Conservation (phyloP, 495 filamentous ascomycete species). For the Evansstolkia leycettana region DNA sequence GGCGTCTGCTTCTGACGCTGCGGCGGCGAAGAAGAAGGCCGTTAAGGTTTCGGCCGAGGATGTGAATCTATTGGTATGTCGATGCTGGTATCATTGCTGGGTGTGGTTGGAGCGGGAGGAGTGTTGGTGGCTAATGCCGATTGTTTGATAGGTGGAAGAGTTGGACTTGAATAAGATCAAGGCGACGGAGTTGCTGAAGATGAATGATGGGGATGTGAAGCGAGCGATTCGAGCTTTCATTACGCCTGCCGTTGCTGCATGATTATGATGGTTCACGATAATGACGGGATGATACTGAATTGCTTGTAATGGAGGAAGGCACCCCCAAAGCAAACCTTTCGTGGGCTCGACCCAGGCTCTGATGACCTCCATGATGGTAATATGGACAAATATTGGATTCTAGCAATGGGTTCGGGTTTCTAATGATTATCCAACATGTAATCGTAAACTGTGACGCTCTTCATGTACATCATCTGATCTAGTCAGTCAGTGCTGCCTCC, state of each 20-base stretch:
- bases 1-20: not conserved
- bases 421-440: too few species aligned
- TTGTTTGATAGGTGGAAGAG: constrained; percentile 50
- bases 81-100: not conserved
- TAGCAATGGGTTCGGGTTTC: too few species aligned
- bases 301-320: too few species aligned
- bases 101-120: not conserved
- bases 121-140: constrained; percentile 3
- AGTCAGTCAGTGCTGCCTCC: too few species aligned
- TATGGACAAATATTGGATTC: too few species aligned
- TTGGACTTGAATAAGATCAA: constrained; percentile 67
- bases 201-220: constrained; percentile 65
- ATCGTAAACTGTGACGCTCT: too few species aligned
- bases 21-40: constrained; percentile 33
- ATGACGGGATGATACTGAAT: too few species aligned
- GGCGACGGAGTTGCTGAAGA: constrained; percentile 71
- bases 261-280: too few species aligned
- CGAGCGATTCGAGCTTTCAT: constrained; percentile 58
- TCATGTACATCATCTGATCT: too few species aligned
- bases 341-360: too few species aligned
- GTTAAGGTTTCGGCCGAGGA: constrained; percentile 57
- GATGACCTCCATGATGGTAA: too few species aligned
- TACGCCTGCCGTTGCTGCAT: constrained; percentile 17
- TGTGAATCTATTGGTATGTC: constrained; percentile 51
- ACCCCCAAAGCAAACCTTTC: too few species aligned